Conservation (phyloP, 1,284 basidiomycete genomes). For the Cutaneotrichosporon sp. region DNA sequence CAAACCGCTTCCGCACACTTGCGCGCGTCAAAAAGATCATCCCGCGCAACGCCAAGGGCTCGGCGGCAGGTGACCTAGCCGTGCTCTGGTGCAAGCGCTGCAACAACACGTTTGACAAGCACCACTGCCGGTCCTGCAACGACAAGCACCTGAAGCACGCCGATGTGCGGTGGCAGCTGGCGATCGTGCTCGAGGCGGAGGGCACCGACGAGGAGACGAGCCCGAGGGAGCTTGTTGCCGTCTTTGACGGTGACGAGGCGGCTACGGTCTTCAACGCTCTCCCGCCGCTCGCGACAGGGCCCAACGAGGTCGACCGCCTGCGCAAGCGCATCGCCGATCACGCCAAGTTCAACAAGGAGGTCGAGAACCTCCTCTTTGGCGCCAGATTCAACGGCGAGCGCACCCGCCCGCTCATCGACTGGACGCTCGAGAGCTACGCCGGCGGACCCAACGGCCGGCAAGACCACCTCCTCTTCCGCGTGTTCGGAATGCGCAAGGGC, state of each 20-base stretch:
- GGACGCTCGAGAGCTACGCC: constrained; percentile 29
- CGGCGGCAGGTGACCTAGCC: constrained; percentile 8
- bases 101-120: constrained; percentile 4
- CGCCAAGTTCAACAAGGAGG: constrained; percentile 9
- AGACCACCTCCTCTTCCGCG: constrained; percentile 11
- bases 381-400: constrained; percentile 30
- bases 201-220: too few species aligned
- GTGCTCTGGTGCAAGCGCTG: constrained; percentile 19
- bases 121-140: constrained; percentile 20
- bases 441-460: constrained; percentile 8
- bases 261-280: constrained; percentile 32
- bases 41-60: constrained; percentile 5
- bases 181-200: constrained; percentile 14
- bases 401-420: constrained; percentile 33
- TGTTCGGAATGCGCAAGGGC: constrained; percentile 18
- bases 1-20: constrained; percentile 37
- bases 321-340: constrained; percentile 15
- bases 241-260: constrained; percentile 10
- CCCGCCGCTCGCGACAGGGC: constrained; percentile 28
- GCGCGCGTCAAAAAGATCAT: constrained; percentile 29
- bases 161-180: constrained; percentile 15
- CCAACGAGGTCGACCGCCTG: constrained; percentile 31
- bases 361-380: constrained; percentile 34
- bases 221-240: too few species aligned
- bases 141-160: constrained; percentile 10